Evolutionary conservation across 2,329 filamentous ascomycete species (phyloP).

Genomic region (Sporothrix brunneoviolacea): DNA sequence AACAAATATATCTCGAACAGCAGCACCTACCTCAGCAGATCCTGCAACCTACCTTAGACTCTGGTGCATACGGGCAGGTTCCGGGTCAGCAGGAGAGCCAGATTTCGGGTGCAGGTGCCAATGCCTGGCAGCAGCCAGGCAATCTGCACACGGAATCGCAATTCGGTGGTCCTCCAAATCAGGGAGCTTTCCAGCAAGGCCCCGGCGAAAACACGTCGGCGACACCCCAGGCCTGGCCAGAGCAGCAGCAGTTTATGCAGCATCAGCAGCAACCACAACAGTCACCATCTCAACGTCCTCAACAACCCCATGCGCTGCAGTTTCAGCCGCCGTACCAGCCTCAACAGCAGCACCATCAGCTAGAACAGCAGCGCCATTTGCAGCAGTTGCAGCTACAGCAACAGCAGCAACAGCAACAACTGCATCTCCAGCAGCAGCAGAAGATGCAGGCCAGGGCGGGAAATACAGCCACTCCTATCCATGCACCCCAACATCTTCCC

Average conservation of each 20-base stretch:
- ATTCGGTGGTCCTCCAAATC: neutral
- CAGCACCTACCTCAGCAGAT: constrained; percentile 1
- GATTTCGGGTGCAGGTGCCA: neutral
- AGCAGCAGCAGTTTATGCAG: constrained; percentile 2
- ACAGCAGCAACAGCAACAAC: constrained; percentile 1
- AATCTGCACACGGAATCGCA: neutral
- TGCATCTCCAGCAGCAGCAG: constrained; percentile 2
- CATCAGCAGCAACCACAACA: constrained; percentile 17
- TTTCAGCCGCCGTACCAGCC: neutral
- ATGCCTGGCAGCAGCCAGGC: constrained; percentile 7
- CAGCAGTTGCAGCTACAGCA: constrained; percentile 3
- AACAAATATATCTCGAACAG: constrained; percentile 9
- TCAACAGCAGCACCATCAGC: constrained; percentile 4
- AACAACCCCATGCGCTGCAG: constrained; percentile 4
- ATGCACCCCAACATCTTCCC: neutral
- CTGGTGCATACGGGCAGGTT: neutral
- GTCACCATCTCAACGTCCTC: constrained; percentile 13
- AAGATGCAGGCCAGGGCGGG: neutral
- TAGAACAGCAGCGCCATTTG: constrained; percentile 2
- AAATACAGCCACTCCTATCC: neutral
- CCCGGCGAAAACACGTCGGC: neutral
- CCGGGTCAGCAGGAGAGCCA: neutral
- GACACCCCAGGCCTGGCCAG: neutral
- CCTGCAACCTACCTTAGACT: neutral
- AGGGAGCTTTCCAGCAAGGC: too few relatives aligned